Evolutionary conservation across 495 filamentous ascomycete genomes (phyloP), one percentile per base, ranked within the genome.

Genomic region (Apiosordaria backusii): DNA sequence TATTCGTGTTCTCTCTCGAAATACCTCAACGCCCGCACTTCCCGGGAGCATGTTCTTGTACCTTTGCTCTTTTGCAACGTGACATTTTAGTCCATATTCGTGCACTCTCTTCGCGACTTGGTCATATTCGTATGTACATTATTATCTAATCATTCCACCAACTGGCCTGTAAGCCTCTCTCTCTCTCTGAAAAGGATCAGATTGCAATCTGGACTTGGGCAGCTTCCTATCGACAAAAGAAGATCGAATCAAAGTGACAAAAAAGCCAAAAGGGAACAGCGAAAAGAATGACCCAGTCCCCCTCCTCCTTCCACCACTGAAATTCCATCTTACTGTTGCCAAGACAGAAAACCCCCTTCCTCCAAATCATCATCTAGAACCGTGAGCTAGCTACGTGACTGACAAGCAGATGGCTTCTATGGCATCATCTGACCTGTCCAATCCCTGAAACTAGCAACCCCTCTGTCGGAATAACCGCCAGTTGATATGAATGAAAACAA

Each of bases 291-390:
- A 21, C 22, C 22, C 23, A 26, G 57, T 23, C 5, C 23, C 24
- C 57, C 22, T 23, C 16, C 26, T 16, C 57, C 13, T 25, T 26
- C 23, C 57, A 27, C 26, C 24, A 26, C 57, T 23, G 16, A 23
- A 25, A 59, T 25, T n/a, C 16, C 23, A 22, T 16, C 23, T 25
- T 24, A 22, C 23, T 57, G 9, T 57, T 21, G 23, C 6, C 23
- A 59, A 59, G 26, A 59, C 16, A 59, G 16, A 59, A 29, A 59
- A 29, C 57, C 26, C 18, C 35, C 35, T 23, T 59, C 22, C 57
- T 25, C 26, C 57, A 59, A 59, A 24, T 18, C 16, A 27, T 59
- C 23, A 25, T 27, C 23, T 4, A 45, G 35, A 2, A 45, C 35
- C 10, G 2, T 45, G 6, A 45, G 16, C 35, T 45, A 45, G 35